Conservation (phyloP, 345 rosid genomes). For the Mercurialis annua region DNA sequence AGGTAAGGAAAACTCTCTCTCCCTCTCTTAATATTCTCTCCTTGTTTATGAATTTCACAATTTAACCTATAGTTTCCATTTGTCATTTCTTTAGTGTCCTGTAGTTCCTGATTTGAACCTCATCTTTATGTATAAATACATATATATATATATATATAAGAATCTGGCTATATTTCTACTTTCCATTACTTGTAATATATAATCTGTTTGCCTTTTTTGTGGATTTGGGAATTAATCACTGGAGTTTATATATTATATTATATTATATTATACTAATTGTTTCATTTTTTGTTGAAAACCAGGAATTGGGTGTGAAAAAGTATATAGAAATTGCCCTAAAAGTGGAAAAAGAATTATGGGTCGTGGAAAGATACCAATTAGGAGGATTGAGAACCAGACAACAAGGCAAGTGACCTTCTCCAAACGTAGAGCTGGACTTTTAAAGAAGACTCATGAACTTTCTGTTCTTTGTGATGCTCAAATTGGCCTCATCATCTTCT, state of each 20-base stretch:
- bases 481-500: constrained; percentile 49
- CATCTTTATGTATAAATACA: too few relatives aligned
- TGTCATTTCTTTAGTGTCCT: constrained; percentile 16
- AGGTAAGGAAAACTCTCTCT: constrained; percentile 3
- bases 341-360: constrained; percentile 28
- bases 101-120: constrained; percentile 2
- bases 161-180: background rate
- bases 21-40: background rate
- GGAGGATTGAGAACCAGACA: constrained; percentile 46
- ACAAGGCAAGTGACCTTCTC: constrained; percentile 52
- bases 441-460: constrained; percentile 47
- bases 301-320: constrained; percentile 2
- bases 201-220: background rate
- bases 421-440: constrained; percentile 38
- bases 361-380: constrained; percentile 40
- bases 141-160: background rate
- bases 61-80: background rate
- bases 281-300: background rate
- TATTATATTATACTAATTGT: too few relatives aligned
- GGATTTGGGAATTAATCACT: constrained; percentile 10
- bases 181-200: background rate
- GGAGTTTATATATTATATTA: background rate
- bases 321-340: background rate
- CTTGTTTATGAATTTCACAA: constrained; percentile 12
- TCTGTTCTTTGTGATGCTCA: constrained; percentile 50